Percentiles rank a stretch among this genome's conserved stretches.
Evolutionary conservation across 495 filamentous ascomycete genomes (phyloP).

Genomic region (Terfezia claveryi): DNA sequence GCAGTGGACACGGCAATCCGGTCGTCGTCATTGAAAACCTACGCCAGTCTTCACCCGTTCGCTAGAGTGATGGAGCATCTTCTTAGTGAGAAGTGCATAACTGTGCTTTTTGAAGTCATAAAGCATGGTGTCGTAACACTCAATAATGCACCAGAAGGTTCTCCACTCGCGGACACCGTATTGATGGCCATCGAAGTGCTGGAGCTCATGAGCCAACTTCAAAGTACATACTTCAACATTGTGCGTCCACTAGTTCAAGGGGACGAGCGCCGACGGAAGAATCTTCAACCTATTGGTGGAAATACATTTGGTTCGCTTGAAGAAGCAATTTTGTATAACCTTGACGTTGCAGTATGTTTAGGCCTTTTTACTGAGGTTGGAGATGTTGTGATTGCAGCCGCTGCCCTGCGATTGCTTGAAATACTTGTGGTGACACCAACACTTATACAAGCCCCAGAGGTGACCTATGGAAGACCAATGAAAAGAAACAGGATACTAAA

Average conservation of each 20-base stretch:
- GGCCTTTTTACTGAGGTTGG: conserved; percentile 66
- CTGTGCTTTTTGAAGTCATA: conserved; percentile 50
- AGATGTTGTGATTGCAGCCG: conserved; percentile 50
- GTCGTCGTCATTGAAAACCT: conserved; percentile 45
- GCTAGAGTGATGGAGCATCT: conserved; percentile 89
- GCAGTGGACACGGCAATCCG: conserved; percentile 49
- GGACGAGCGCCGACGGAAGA: conserved; percentile 22
- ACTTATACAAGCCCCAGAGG: conserved; percentile 36
- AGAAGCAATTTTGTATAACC: conserved; percentile 64
- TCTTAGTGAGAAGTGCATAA: conserved; percentile 76
- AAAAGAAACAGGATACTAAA: conserved; percentile 13
- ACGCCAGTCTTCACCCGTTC: conserved; percentile 75
- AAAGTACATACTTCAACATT: conserved; percentile 76
- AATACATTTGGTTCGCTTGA: conserved; percentile 53
- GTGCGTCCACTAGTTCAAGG: conserved; percentile 54
- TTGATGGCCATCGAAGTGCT: conserved; percentile 59
- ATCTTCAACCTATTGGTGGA: conserved; percentile 3
- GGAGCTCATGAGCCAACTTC: conserved; percentile 55
- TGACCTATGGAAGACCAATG: conserved; percentile 10
- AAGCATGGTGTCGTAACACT: conserved; percentile 49
- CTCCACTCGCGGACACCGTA: conserved; percentile 51
- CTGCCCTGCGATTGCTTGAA: conserved; percentile 56
- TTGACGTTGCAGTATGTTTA: conserved; percentile 51
- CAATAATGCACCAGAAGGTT: conserved; percentile 40
- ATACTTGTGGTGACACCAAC: conserved; percentile 65